Evolutionary conservation across 1,284 basidiomycete species (phyloP).

Genomic region (Anthracocystis panici-leucophaei): DNA sequence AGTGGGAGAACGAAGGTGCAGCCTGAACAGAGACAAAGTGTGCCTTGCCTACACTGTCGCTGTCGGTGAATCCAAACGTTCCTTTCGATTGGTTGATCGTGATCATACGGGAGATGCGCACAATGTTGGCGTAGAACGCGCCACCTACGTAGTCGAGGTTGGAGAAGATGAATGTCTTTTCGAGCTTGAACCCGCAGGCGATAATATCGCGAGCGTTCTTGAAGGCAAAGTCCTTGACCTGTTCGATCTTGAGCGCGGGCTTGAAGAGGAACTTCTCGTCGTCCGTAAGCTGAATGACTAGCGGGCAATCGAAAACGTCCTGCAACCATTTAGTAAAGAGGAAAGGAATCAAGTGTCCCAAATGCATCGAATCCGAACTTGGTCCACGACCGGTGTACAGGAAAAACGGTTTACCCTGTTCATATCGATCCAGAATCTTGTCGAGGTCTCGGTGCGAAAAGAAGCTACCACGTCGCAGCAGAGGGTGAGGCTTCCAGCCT

Average conservation of each 20-base stretch:
- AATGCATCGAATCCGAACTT: constrained; percentile 95
- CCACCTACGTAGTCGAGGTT: constrained; percentile 89
- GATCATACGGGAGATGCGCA: constrained; percentile 90
- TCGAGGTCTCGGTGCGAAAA: constrained; percentile 98
- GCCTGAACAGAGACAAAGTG: constrained; percentile 99
- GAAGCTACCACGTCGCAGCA: constrained; percentile 92
- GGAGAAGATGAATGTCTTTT: constrained; percentile 98
- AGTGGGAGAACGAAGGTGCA: constrained; percentile 95
- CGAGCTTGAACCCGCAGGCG: constrained; percentile 89
- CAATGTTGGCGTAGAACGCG: constrained; percentile 92
- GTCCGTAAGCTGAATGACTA: constrained; percentile 96
- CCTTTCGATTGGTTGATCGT: constrained; percentile 93
- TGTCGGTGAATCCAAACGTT: constrained; percentile 90
- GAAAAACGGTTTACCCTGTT: constrained; percentile 97
- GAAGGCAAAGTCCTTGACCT: constrained; percentile 85
- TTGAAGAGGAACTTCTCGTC: constrained; percentile 99
- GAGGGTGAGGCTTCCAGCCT: constrained; percentile 88
- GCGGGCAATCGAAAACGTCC: constrained; percentile 92
- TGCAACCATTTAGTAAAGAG: constrained; percentile 99
- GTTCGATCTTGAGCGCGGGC: constrained; percentile 88
- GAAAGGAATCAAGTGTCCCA: constrained; percentile 98
- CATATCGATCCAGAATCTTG: constrained; percentile 92
- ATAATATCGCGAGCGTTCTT: constrained; percentile 95
- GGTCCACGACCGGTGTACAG: constrained; percentile 98
- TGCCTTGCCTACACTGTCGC: constrained; percentile 97